Percentiles rank a stretch among this genome's conserved stretches.
These are phyloP conservation scores for Plasmopara viticola DNA, from an alignment of 352 stramenopile species.

Conservation along the genomic window DNA sequence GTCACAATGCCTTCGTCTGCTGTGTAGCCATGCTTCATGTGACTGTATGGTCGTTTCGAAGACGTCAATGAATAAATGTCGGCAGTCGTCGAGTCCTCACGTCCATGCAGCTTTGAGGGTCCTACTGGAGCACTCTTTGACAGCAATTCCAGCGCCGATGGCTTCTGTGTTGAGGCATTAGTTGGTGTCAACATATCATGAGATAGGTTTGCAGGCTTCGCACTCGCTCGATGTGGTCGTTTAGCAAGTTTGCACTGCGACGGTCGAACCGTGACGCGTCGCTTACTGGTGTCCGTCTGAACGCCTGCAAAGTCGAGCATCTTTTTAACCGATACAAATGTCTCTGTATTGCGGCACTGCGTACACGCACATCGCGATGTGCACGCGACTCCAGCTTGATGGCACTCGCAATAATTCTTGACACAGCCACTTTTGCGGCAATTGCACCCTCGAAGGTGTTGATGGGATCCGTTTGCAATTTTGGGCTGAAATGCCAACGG, in stretches of 20 bases:
- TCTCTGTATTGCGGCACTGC: slow-evolving; percentile 66
- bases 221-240: slow-evolving; percentile 5
- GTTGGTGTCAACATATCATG: slow-evolving; percentile 18
- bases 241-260: slow-evolving; percentile 25
- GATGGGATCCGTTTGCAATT: slow-evolving; percentile 68
- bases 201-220: slow-evolving; percentile 1
- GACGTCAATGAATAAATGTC: slow-evolving; percentile 12
- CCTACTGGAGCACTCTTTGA: slow-evolving; percentile 47
- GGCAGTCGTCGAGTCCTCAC: slow-evolving; percentile 7
- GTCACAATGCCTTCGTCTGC: slow-evolving; percentile 12
- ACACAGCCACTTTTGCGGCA: slow-evolving; percentile 94
- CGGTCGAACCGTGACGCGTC: slow-evolving; percentile 3
- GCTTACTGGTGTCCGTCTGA: slow-evolving; percentile 10
- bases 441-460: slow-evolving; percentile 92
- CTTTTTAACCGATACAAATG: slow-evolving; percentile 61
- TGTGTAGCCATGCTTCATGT: slow-evolving; percentile 20
- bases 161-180: slow-evolving; percentile 16
- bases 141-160: slow-evolving; percentile 43
- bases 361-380: slow-evolving; percentile 79
- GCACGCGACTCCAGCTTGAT: slow-evolving; percentile 85
- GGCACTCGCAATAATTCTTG: slow-evolving; percentile 98
- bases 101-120: slow-evolving; percentile 7
- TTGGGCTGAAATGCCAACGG: slow-evolving; percentile 94
- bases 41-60: slow-evolving; percentile 23
- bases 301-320: slow-evolving; percentile 50